Evolutionary conservation across 192 early-diverging fungal species (phyloP).

Genomic region (Allomyces macrogynus): DNA sequence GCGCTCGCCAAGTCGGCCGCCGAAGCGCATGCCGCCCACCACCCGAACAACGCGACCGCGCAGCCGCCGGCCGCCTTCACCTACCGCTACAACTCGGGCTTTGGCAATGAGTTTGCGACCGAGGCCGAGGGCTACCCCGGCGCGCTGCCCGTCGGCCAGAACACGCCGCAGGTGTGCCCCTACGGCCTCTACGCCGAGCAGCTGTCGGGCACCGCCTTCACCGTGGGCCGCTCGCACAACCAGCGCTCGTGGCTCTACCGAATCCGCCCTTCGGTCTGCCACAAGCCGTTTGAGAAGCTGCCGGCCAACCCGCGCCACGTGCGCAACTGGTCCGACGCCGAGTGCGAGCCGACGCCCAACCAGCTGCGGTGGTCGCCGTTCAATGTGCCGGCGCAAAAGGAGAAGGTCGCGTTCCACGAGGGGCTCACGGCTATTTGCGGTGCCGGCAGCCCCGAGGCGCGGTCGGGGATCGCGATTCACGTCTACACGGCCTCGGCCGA

Average conservation of each 20-base stretch:
- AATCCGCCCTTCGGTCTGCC: conserved; percentile 74
- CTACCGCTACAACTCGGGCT: conserved; percentile 55
- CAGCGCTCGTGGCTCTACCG: conserved; percentile 87
- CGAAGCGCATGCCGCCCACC: background rate
- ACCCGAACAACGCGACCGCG: background rate
- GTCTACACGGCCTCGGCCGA: conserved; percentile 54
- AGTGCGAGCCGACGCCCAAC: conserved; percentile 51
- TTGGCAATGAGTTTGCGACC: conserved; percentile 70
- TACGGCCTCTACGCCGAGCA: conserved; percentile 88
- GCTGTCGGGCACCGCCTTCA: conserved; percentile 80
- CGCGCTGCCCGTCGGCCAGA: conserved; percentile 72
- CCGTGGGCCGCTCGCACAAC: conserved; percentile 57
- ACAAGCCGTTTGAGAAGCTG: conserved; percentile 39
- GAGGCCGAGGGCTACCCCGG: conserved; percentile 45
- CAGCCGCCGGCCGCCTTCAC: conserved; percentile 6
- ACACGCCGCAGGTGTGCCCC: conserved; percentile 75
- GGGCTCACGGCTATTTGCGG: conserved; percentile 71
- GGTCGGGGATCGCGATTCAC: conserved; percentile 64
- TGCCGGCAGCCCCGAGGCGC: conserved; percentile 55
- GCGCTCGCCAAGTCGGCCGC: too few relatives aligned
- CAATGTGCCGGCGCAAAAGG: conserved; percentile 23
- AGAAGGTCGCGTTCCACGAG: conserved; percentile 51
- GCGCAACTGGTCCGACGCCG: conserved; percentile 30
- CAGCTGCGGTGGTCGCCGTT: conserved; percentile 91
- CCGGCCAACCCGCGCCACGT: conserved; percentile 16